Base-by-base conservation (phyloP, 129 eudicot species). In the Flaveria bidentis region DNA sequence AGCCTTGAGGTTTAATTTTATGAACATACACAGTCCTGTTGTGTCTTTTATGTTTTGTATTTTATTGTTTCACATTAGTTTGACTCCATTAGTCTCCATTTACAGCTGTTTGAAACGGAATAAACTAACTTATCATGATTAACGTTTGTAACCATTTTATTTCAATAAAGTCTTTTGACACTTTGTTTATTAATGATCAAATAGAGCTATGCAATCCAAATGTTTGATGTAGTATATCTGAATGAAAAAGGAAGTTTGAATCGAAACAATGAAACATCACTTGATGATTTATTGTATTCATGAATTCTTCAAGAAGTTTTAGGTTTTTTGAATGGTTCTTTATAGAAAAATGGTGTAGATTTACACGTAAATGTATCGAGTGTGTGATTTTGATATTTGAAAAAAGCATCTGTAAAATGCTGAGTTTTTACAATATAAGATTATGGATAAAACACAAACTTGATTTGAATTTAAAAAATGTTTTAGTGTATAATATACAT, bases 1-100 rank as follows among this genome's bases (percentile, higher is more conserved):
- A 85, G 71, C 83, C 80, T 18, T 95, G 84, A 94, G 80, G 71
- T 46, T 15, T 20, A n/a, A 6, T 51, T 51, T 8, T 50, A 15
- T 16, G n/a, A 53, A 45, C 55, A 68, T 22, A 66, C 26, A n/a
- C 8, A 39, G 20, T 16, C 50, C 51, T 36, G 15, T 41, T 15
- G 8, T 60, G 30, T 57, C 64, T 42, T 66, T 20, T 45, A 8
- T 71, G 75, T 30, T 71, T 51, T 33, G 39, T 33, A 33, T 33
- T 33, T 71, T 56, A 49, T 7, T 50, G 75, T 71, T 71, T 28
- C 16, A 51, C 45, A 15, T 28, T 51, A 16, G 64, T 52, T 51
- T 71, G 50, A 33, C 72, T 2, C 25, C 11, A 7, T 12, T 10
- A 11, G 76, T 50, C 17, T 30, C 17, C 15, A 25, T 26, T 71